phyloP scores from a whole-genome alignment of 257 asterid genomes.

The Solanum sejunctum region DNA sequence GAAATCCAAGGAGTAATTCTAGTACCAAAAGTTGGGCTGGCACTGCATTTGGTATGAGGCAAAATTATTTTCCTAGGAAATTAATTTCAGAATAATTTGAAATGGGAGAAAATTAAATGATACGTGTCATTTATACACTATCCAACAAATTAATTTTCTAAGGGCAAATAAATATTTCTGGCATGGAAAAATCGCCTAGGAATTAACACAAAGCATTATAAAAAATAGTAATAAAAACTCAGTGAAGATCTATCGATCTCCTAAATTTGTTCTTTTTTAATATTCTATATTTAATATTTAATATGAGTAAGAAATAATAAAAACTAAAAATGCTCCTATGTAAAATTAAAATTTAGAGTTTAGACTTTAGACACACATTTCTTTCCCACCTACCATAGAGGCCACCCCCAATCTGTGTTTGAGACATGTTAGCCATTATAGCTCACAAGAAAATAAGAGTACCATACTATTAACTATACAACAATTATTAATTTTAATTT shows the following conservation, averaged over 20 bases:
- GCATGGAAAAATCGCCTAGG: not conserved
- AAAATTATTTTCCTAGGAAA: not conserved
- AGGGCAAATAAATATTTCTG: not conserved
- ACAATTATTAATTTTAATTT: not conserved
- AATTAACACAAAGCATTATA: not conserved
- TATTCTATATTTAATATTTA: not conserved
- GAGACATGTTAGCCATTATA: not conserved
- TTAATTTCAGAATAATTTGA: not conserved
- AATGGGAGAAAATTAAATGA: not conserved
- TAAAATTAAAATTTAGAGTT: not conserved
- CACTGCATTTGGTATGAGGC: not conserved
- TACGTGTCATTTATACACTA: not conserved
- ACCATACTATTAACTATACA: not conserved
- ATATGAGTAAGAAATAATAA: not conserved
- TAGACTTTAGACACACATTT: not conserved
- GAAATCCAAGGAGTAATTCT: not conserved
- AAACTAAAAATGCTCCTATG: not conserved
- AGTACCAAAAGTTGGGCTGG: not conserved
- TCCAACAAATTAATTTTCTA: not conserved
- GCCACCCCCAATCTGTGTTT: not conserved
- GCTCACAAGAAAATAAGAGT: conserved; percentile 4
- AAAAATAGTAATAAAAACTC: not conserved
- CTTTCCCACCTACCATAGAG: not conserved
- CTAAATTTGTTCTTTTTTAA: not conserved
- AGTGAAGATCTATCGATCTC: not conserved